phyloP scores from a whole-genome alignment of 768 basidiomycete species.

The Auriculariales sp. region DNA sequence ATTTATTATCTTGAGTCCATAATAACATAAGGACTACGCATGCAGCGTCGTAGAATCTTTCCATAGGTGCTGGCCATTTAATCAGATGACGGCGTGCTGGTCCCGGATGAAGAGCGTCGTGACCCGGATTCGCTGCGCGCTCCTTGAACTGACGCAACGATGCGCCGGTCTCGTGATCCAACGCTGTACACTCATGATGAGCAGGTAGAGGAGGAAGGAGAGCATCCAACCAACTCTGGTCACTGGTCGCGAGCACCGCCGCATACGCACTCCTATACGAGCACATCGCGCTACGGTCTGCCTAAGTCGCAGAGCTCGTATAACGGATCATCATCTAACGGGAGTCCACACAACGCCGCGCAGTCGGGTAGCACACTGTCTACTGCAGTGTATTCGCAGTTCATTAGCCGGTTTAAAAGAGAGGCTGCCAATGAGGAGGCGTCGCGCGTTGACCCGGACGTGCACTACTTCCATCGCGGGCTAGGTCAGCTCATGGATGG shows the following conservation, averaged over 20 bases:
- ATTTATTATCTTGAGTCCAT: too few species aligned
- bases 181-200: conserved; percentile 54
- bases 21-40: too few species aligned
- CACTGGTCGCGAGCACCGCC: conserved; percentile 8
- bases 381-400: conserved; percentile 53
- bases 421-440: conserved; percentile 50
- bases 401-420: conserved; percentile 61
- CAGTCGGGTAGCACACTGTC: conserved; percentile 11
- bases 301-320: conserved; percentile 15
- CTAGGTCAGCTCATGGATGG: conserved; percentile 51
- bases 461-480: conserved; percentile 65
- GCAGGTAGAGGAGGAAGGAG: conserved; percentile 28
- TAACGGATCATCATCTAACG: conserved; percentile 14
- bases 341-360: conserved; percentile 11
- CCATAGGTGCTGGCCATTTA: too few species aligned
- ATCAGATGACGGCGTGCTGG: too few species aligned
- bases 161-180: conserved; percentile 43
- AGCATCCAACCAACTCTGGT: conserved; percentile 23
- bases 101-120: too few species aligned
- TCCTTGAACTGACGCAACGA: too few species aligned
- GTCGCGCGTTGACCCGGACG: conserved; percentile 67
- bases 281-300: conserved; percentile 17
- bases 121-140: too few species aligned
- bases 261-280: neutral
- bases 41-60: too few species aligned